Evolutionary conservation across 345 rosid genomes (phyloP), one percentile per base, ranked within the genome.

Genomic region (Acer saccharum): DNA sequence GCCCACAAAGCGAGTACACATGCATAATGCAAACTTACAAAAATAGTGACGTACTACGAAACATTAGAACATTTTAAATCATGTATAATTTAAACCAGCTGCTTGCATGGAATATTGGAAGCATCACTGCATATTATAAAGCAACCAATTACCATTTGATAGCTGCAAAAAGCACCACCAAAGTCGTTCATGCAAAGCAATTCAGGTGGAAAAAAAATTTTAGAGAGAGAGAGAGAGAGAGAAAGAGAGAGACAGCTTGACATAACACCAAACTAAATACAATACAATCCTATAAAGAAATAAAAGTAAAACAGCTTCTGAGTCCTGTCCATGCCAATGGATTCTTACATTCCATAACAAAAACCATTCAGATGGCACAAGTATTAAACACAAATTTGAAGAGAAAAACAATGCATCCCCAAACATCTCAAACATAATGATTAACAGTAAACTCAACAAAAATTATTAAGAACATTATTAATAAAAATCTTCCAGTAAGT

Each of bases 21-120:
- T 68, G 21, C 75, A 76, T 72, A 50, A 66, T 58, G 32, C 68
- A 72, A 68, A 82, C 90, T 90, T 84, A 84, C 86, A 68, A 80
- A 79, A 41, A 63, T n/a, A 72, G 71, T 73, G 74, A 78, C 27
- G 75, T 54, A 80, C 80, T 77, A 66, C 60, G 10, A 81, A 80
- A 77, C 46, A 77, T 69, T 81, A 80, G 82, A 83, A 72, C 64
- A 75, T 72, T 75, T 82, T 66, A 83, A 82, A 75, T 62, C 78
- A 83, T 16, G 46, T 67, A 61, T 73, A 81, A 63, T 71, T 74
- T 54, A 85, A 79, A 81, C 73, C 68, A 63, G 82, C 76, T n/a
- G 52, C 86, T 85, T 70, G 79, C 81, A 80, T 60, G 46, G 68
- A 71, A 25, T 77, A 69, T 72, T 29, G 29, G 68, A 39, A 65